Base-by-base conservation (phyloP, 2,329 filamentous ascomycete genomes). In the Lasiodiplodia gonubiensis region DNA sequence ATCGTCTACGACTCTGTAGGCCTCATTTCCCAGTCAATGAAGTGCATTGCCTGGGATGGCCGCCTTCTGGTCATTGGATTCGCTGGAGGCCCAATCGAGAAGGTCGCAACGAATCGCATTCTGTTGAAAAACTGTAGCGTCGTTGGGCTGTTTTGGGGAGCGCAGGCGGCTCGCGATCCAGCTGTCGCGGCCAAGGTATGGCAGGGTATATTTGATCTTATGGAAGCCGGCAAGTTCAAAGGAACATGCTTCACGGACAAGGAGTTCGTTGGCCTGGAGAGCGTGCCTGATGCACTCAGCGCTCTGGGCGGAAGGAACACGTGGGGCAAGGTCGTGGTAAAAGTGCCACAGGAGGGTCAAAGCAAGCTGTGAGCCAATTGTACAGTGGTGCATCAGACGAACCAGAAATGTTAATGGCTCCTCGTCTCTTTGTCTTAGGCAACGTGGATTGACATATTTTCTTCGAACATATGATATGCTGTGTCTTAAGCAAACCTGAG, bases 1-100 rank as follows among this genome's bases (percentile, higher is more conserved):
- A 92, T 98, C 63, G 94, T 98, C 25, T 98, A 93, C 81, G 94
- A 98, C 78, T 93, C 94, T 14, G 94, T 98, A 1, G 94, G 94
- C 0, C 82, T 97, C 76, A 92, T 97, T 60, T 93, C 96, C 71
- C 86, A 89, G 76, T 93, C 90, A 72, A 92, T 94, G 72, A 97
- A 97, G 80, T 97, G 94, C 81, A 92, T 91, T 3, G 91, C 93
- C 3, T 98, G 93, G 94, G 97, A 97, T 78, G 94, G 92, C 1
- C 86, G 94, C 14, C 85, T 98, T 66, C 81, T 97, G 52, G 88
- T 98, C 5, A 90, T 98, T 71, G 94, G 94, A 0, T 98, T 97
- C 76, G 93, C 94, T 0, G 92, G 89, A 0, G 92, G 92, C 0
- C 85, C 84, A 61, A 97, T 97, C 72, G 94, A 98, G 80, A 96